Evolutionary conservation across 306 rosid genomes (phyloP).

Genomic region (Fragaria nilgerrensis): DNA sequence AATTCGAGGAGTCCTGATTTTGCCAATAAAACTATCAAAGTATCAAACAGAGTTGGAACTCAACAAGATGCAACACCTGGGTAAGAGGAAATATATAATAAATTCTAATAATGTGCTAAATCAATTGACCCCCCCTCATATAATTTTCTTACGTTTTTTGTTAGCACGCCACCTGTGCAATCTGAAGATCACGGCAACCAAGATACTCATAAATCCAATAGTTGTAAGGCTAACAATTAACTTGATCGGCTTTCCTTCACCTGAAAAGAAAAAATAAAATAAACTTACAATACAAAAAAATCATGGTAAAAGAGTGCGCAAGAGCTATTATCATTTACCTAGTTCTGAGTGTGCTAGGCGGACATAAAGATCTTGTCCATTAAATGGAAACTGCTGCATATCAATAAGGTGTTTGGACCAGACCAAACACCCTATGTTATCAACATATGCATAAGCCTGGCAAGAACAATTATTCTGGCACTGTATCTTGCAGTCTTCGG

Average conservation of each 20-base stretch:
- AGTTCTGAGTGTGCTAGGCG: neutral
- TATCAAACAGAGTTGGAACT: neutral
- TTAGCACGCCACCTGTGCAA: neutral
- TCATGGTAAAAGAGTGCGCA: neutral
- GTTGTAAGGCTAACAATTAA: slow-evolving; percentile 8
- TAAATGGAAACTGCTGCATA: neutral
- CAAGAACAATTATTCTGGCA: neutral
- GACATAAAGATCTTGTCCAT: neutral
- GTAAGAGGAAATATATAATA: neutral
- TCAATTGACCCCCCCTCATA: neutral
- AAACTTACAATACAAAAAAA: neutral
- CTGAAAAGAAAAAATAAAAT: neutral
- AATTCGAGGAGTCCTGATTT: neutral
- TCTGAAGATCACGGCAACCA: neutral
- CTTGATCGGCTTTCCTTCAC: neutral
- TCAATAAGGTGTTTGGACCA: neutral
- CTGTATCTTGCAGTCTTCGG: neutral
- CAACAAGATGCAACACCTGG: neutral
- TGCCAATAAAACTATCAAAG: neutral
- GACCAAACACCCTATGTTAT: neutral
- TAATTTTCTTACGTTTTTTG: slow-evolving; percentile 2
- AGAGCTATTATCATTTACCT: neutral
- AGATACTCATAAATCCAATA: neutral
- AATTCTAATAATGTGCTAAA: neutral
- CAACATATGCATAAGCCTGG: neutral